Evolutionary conservation across 805 yeast species (phyloP), one percentile per base, ranked within the genome.

Genomic region (Grigorovia jiainica): DNA sequence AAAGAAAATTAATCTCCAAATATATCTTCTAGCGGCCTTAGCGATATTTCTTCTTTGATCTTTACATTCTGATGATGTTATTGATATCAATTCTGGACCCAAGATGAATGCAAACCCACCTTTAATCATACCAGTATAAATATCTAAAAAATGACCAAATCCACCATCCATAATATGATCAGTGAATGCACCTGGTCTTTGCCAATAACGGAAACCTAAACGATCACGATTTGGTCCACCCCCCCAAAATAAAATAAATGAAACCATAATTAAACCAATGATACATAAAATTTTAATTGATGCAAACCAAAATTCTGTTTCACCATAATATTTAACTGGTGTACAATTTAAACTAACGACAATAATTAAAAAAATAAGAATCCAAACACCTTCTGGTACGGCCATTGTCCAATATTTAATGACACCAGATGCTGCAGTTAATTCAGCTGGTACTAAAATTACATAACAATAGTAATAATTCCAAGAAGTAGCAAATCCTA

Each of bases 401-500:
- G 73, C 71, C 51, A 60, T 57, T 9, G 83, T 79, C 87, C 87
- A 80, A 49, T 65, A 76, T 47, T 66, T 53, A 38, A 70, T 66
- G 41, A 79, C 67, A 55, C 77, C 81, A 31, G 84, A 84, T 34
- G 79, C 74, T 30, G 79, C 76, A 5, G 82, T 76, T 41, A 81
- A 63, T 60, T 81, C 87, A 47, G 79, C 67, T 10, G 87, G 82
- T 58, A 75, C 78, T 1, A 86, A 79, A 43, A 79, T 72, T 41
- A 82, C 77, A 83, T 84, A 81, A 9, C 80, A 73, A 57, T 78
- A 78, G 81, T 84, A 78, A 57, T 80, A 80, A 60, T 72, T 64
- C 70, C 80, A 78, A 41, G 82, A 80, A 45, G 74, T 75, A 25
- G 84, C 76, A 38, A 76, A 80, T 43, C 87, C 87, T 32, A 78